phyloP scores from a whole-genome alignment of 805 yeast species.

The Saccharomycopsis synnaedendra region DNA sequence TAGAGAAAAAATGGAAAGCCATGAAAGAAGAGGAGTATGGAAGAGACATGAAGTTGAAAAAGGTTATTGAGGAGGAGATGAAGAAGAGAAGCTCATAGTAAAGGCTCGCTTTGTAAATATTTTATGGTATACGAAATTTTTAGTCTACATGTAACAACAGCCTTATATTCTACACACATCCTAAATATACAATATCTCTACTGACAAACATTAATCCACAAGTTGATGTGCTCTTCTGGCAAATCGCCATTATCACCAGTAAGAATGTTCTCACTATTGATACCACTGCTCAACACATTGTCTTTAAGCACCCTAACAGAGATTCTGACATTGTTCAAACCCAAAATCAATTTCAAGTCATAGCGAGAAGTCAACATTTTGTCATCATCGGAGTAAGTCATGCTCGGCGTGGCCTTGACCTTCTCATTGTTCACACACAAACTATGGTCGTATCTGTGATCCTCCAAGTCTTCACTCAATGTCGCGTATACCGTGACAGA shows the following conservation, averaged over 20 bases:
- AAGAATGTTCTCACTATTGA: slow-evolving; percentile 21
- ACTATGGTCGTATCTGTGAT: slow-evolving; percentile 27
- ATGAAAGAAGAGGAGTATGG: slow-evolving; percentile 74
- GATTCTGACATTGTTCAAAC: slow-evolving; percentile 30
- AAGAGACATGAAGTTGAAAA: slow-evolving; percentile 56
- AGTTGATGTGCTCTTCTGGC: slow-evolving; percentile 24
- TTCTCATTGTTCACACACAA: slow-evolving; percentile 34
- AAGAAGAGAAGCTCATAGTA: slow-evolving; percentile 21
- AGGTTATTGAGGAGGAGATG: slow-evolving; percentile 45
- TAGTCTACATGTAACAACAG: too few relatives aligned
- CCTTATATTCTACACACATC: too few relatives aligned
- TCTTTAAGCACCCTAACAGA: slow-evolving; percentile 6
- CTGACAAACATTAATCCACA: slow-evolving; percentile 29
- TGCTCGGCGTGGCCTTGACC: slow-evolving; percentile 32
- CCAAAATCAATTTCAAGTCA: slow-evolving; percentile 35
- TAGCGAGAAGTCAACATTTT: slow-evolving; percentile 25
- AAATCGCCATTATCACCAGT: slow-evolving; percentile 18
- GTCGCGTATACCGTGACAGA: slow-evolving; percentile 34
- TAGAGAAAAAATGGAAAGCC: slow-evolving; percentile 46
- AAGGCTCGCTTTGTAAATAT: background rate
- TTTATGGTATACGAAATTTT: too few relatives aligned
- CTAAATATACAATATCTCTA: background rate
- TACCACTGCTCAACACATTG: slow-evolving; percentile 23
- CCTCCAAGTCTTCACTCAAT: slow-evolving; percentile 30
- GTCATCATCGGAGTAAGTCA: slow-evolving; percentile 25